phyloP scores from a whole-genome alignment of 1,284 basidiomycete genomes.

The Cutaneotrichosporon sp. region DNA sequence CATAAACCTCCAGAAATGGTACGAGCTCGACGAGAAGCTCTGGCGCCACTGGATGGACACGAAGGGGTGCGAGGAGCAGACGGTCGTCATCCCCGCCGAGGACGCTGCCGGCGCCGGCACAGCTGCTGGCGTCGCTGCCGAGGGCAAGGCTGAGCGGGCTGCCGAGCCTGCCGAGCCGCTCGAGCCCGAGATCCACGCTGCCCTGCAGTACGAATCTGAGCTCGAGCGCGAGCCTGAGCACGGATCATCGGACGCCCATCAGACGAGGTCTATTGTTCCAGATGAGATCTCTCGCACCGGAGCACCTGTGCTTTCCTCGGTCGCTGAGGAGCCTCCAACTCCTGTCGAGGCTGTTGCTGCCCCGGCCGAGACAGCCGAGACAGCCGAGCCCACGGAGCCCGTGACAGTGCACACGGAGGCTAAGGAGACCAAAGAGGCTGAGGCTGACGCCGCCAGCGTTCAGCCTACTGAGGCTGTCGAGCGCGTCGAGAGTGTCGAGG shows the following conservation, averaged over 20 bases:
- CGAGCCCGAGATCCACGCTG: slow-evolving; percentile 1
- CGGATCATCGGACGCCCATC: no score
- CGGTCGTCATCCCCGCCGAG: neutral
- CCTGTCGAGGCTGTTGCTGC: neutral
- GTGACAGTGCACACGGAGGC: no score
- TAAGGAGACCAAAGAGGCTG: no score
- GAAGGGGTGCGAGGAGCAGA: slow-evolving; percentile 10
- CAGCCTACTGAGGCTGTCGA: no score
- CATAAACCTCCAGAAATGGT: slow-evolving; percentile 64
- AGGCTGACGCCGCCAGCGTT: no score
- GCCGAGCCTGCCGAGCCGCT: neutral
- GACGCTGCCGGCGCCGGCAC: neutral
- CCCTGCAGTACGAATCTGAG: no score
- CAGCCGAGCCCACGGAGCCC: no score
- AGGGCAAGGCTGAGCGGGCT: neutral
- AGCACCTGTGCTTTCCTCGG: no score
- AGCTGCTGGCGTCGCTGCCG: neutral
- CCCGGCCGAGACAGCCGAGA: no score
- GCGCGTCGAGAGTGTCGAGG: neutral
- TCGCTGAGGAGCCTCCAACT: neutral
- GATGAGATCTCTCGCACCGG: no score
- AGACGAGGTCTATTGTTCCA: no score
- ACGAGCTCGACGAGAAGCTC: slow-evolving; percentile 66
- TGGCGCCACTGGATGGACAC: slow-evolving; percentile 49
- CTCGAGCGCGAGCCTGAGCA: no score